A percentile compares a stretch with the other conserved stretches of the same genome.
Evolutionary conservation across 140 eudicot species (phyloP).

Genomic region (Ambrosia hybrid): DNA sequence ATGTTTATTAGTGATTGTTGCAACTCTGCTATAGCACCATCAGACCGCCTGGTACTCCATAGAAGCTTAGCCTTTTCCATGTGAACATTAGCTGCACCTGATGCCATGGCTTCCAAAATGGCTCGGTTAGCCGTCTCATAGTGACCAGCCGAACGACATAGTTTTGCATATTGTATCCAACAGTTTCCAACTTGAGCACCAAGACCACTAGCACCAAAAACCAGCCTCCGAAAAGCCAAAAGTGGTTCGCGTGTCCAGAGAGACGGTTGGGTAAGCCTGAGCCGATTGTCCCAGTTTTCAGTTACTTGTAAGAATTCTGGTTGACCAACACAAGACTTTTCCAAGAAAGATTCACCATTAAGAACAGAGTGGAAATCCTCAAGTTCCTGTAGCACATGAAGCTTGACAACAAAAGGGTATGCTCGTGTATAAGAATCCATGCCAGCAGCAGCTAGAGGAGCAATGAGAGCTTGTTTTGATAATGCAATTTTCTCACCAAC

Average conservation of each 20-base stretch:
- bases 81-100: conserved; percentile 87
- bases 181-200: conserved; percentile 82
- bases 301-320: conserved; percentile 56
- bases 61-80: conserved; percentile 98
- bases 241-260: conserved; percentile 98
- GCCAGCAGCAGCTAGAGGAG: conserved; percentile 99
- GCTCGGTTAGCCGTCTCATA: conserved; percentile 98
- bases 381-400: conserved; percentile 85
- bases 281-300: conserved; percentile 84
- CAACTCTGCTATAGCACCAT: conserved; percentile 94
- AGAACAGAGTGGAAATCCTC: conserved; percentile 84
- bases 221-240: conserved; percentile 92
- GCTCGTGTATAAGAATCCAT: conserved; percentile 99
- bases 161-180: conserved; percentile 98
- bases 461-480: conserved; percentile 94
- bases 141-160: conserved; percentile 98
- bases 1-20: conserved; percentile 85
- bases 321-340: conserved; percentile 56
- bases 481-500: conserved; percentile 81
- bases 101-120: conserved; percentile 85
- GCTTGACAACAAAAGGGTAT: conserved; percentile 95
- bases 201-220: conserved; percentile 78
- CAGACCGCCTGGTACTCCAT: conserved; percentile 93
- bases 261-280: conserved; percentile 83
- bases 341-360: conserved; percentile 78